Evolutionary conservation across 306 rosid species (phyloP), one percentile per base, ranked within the genome.

Genomic region (Macrotyloma uniflorum): DNA sequence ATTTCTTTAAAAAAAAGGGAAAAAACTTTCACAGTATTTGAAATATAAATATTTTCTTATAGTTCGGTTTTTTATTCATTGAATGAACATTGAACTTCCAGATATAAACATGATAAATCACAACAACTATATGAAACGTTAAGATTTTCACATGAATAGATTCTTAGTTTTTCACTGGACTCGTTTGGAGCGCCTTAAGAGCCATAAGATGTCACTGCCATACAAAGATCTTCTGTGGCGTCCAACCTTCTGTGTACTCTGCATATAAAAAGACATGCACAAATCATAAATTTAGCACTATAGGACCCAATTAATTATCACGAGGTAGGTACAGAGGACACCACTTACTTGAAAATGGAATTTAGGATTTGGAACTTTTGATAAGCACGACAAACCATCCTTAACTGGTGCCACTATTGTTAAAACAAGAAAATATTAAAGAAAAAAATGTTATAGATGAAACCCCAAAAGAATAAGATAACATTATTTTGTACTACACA

Each of bases 301-400:
- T 2, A 63, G 12, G 5, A 81, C 10, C 59, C 73, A 67, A 32
- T 58, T 51, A 65, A 35, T 35, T 5, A 18, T 54, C 24, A 30
- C 33, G 61, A 42, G 32, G 66, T 11, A 40, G 13, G 20, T 40
- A 54, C 6, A 20, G 61, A 47, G 62, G 58, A 63, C 28, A 36
- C 47, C 47, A 67, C 83, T 73, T 72, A 88, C 97, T 85, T 93
- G 95, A 79, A 91, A 91, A 73, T 93, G 85, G 68, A 93, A 91
- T 42, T 83, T 57, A 18, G 90, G 80, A 71, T 80, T 88, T 78
- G 87, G 86, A 67, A 70, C 80, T 69, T 87, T 85, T 26, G 94
- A 84, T 26, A 82, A 85, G 33, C 54, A 65, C 36, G 93, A 74
- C 58, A 84, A 38, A 38, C 76, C 80, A 30, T 87, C 91, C 30